phyloP scores from a whole-genome alignment of 2,329 filamentous ascomycete species.

The Diaporthe velutina region DNA sequence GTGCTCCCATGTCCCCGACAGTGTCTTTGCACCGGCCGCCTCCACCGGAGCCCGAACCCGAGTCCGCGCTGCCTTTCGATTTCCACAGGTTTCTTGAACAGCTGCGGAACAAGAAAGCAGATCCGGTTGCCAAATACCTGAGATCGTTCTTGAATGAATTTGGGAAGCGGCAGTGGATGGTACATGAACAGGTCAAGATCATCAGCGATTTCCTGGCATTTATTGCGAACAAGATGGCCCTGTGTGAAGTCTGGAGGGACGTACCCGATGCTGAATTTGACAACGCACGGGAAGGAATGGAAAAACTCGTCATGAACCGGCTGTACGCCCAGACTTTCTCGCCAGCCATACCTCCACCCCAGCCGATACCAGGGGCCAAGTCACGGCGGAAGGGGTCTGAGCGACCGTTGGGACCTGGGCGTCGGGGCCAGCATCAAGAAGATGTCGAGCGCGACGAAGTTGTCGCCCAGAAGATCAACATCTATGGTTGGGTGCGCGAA shows the following conservation, averaged over 20 bases:
- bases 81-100: conserved; percentile 98
- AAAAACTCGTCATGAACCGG: conserved; percentile 99
- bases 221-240: conserved; percentile 97
- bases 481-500: conserved; percentile 95
- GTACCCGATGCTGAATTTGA: conserved; percentile 98
- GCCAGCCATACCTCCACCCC: conserved; percentile 87
- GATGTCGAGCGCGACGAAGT: conserved; percentile 97
- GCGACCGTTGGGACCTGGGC: conserved; percentile 80
- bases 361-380: conserved; percentile 77
- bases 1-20: conserved; percentile 60
- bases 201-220: conserved; percentile 97
- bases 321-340: conserved; percentile 97
- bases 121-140: conserved; percentile 94
- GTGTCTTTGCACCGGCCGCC: conserved; percentile 72
- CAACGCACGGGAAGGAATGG: conserved; percentile 98
- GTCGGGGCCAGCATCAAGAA: conserved; percentile 95
- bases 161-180: conserved; percentile 98
- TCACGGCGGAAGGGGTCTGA: conserved; percentile 78
- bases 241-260: conserved; percentile 96
- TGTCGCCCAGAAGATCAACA: conserved; percentile 95
- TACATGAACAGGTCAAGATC: conserved; percentile 99
- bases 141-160: conserved; percentile 96
- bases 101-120: conserved; percentile 94
- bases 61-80: conserved; percentile 91
- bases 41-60: conserved; percentile 80